Evolutionary conservation across 1,284 basidiomycete species (phyloP).

Genomic region (Marasmius oreades): DNA sequence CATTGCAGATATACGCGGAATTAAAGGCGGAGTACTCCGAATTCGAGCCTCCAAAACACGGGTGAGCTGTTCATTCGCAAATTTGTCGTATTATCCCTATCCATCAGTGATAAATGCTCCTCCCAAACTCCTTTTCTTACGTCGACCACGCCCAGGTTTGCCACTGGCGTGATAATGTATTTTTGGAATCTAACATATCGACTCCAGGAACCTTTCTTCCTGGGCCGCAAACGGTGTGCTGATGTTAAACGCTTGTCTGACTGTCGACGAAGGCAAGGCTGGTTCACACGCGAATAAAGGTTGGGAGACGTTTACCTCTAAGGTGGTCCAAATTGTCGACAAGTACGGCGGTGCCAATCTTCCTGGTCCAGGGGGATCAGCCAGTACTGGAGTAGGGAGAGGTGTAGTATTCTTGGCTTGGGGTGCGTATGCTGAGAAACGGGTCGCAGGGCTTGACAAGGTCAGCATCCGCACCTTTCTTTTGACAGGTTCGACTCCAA

Average conservation of each 20-base stretch:
- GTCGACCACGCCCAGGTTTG: no score
- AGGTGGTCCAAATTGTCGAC: conserved; percentile 65
- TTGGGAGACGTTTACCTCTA: conserved; percentile 86
- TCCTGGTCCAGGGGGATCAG: conserved; percentile 27
- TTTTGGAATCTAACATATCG: background rate
- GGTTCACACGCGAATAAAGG: conserved; percentile 85
- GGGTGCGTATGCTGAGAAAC: conserved; percentile 86
- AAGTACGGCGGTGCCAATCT: conserved; percentile 78
- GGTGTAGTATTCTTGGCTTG: conserved; percentile 88
- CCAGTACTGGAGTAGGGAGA: conserved; percentile 51
- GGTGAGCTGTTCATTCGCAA: conserved; percentile 47
- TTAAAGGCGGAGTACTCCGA: conserved; percentile 78
- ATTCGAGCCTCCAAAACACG: conserved; percentile 81
- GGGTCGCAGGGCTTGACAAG: conserved; percentile 77
- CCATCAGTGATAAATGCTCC: background rate
- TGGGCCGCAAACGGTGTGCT: conserved; percentile 92
- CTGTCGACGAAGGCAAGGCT: conserved; percentile 72
- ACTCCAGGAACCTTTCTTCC: conserved; percentile 67
- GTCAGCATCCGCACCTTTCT: conserved; percentile 37
- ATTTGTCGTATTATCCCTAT: background rate
- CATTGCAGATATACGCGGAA: conserved; percentile 80
- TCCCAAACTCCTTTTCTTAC: background rate
- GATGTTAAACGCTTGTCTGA: conserved; percentile 89
- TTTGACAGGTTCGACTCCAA: background rate
- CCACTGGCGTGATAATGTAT: no score